Evolutionary conservation across 192 early-diverging fungal genomes (phyloP).

Genomic region (Backusella circina): DNA sequence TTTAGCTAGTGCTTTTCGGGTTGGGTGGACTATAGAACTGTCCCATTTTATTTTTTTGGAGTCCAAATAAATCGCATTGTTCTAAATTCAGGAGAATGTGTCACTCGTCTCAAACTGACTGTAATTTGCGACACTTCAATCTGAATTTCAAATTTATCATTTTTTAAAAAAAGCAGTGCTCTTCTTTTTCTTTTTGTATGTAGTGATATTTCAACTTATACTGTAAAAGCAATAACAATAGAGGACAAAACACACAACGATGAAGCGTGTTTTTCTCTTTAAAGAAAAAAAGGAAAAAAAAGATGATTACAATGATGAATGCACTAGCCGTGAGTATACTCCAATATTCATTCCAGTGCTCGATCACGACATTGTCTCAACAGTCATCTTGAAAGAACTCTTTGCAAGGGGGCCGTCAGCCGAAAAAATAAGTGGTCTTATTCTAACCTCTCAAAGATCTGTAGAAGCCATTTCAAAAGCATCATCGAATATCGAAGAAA

Average conservation of each 20-base stretch:
- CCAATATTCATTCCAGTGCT: slow-evolving; percentile 30
- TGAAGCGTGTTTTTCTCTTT: slow-evolving; percentile 17
- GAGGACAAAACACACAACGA: not conserved
- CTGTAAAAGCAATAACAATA: not conserved
- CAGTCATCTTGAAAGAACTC: slow-evolving; percentile 6
- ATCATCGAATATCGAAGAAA: not conserved
- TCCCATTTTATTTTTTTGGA: too few relatives aligned
- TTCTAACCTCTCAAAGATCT: slow-evolving; percentile 41
- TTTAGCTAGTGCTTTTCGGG: too few relatives aligned
- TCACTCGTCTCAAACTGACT: too few relatives aligned
- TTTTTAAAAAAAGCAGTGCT: not conserved
- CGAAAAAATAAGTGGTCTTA: slow-evolving; percentile 25
- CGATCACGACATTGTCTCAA: slow-evolving; percentile 2
- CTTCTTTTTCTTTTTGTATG: not conserved
- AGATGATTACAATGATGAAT: slow-evolving; percentile 11
- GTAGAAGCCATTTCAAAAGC: slow-evolving; percentile 33
- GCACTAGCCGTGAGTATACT: not conserved
- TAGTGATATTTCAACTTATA: not conserved
- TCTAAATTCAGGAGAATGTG: too few relatives aligned
- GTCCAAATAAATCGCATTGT: too few relatives aligned
- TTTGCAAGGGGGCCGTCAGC: slow-evolving; percentile 13
- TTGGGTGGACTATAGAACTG: too few relatives aligned
- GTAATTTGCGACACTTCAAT: too few relatives aligned
- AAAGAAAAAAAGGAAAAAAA: slow-evolving; percentile 15
- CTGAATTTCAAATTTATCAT: not conserved